Evolutionary conservation across 1,139 yeast genomes (phyloP).

Genomic region (Nadsonia starkeyi-henricii): DNA sequence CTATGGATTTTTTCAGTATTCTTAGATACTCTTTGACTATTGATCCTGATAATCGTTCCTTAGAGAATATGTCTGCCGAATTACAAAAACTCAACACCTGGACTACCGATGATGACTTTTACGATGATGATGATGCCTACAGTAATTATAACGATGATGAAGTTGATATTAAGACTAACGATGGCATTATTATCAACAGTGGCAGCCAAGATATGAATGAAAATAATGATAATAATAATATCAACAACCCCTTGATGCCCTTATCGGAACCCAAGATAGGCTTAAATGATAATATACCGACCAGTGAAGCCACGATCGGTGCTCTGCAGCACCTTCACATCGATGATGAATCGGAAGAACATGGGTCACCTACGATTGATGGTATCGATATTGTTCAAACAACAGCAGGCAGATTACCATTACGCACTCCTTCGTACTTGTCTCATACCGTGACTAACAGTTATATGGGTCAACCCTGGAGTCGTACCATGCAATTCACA

Average conservation of each 20-base stretch:
- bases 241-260: constrained; percentile 8
- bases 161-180: neutral
- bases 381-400: constrained; percentile 14
- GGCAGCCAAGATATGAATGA: constrained; percentile 19
- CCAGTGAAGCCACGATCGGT: constrained; percentile 5
- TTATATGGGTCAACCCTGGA: constrained; percentile 15
- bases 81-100: constrained; percentile 47
- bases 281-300: constrained; percentile 9
- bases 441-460: constrained; percentile 10
- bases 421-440: constrained; percentile 25
- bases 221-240: constrained; percentile 10
- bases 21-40: constrained; percentile 65
- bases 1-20: constrained; percentile 73
- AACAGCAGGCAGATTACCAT: constrained; percentile 27
- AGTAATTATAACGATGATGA: neutral
- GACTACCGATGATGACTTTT: constrained; percentile 73
- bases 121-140: constrained; percentile 26
- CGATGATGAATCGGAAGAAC: constrained; percentile 11
- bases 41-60: constrained; percentile 76
- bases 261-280: constrained; percentile 1
- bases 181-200: neutral
- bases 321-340: constrained; percentile 1
- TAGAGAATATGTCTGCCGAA: constrained; percentile 45
- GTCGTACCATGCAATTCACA: constrained; percentile 25
- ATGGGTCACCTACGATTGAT: constrained; percentile 18